Percentiles rank a stretch among this genome's conserved stretches.
phyloP scores from a whole-genome alignment of 768 basidiomycete species.

The Clitopilus hobsonii region DNA sequence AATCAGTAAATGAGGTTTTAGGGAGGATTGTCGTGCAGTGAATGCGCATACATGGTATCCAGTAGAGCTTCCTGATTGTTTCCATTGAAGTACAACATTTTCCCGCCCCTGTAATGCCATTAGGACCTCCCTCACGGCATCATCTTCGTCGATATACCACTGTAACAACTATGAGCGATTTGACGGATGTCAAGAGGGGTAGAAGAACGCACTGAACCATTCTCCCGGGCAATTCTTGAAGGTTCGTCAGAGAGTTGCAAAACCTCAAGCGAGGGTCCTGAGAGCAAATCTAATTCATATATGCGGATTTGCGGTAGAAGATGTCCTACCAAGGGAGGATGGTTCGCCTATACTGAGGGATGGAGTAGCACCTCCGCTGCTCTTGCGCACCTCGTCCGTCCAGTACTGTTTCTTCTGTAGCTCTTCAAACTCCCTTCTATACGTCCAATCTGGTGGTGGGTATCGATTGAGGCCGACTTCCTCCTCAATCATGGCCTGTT shows the following conservation, averaged over 20 bases:
- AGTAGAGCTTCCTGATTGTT: slow-evolving; percentile 14
- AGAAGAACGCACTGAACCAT: too few species aligned
- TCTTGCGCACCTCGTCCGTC: slow-evolving; percentile 55
- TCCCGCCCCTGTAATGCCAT: slow-evolving; percentile 71
- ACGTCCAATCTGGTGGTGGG: slow-evolving; percentile 33
- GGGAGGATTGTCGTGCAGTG: background rate
- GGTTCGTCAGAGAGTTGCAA: too few species aligned
- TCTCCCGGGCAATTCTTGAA: too few species aligned
- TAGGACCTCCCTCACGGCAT: slow-evolving; percentile 73
- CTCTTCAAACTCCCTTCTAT: slow-evolving; percentile 56
- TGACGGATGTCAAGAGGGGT: too few species aligned
- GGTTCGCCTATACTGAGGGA: slow-evolving; percentile 63
- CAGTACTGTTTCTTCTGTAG: slow-evolving; percentile 69
- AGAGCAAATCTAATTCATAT: too few species aligned
- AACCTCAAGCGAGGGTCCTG: too few species aligned
- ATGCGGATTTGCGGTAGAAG: too few species aligned
- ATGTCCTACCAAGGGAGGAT: slow-evolving; percentile 65
- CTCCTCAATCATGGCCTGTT: background rate
- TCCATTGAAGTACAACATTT: slow-evolving; percentile 49
- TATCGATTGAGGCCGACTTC: slow-evolving; percentile 4
- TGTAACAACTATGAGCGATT: too few species aligned
- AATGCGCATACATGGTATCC: slow-evolving; percentile 13
- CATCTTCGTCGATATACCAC: slow-evolving; percentile 70
- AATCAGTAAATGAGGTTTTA: background rate
- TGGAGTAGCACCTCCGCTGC: slow-evolving; percentile 34